Percentiles rank a stretch among this genome's conserved stretches.
phyloP scores from a whole-genome alignment of 2,329 filamentous ascomycete species.

The Bipolaris oryzae region DNA sequence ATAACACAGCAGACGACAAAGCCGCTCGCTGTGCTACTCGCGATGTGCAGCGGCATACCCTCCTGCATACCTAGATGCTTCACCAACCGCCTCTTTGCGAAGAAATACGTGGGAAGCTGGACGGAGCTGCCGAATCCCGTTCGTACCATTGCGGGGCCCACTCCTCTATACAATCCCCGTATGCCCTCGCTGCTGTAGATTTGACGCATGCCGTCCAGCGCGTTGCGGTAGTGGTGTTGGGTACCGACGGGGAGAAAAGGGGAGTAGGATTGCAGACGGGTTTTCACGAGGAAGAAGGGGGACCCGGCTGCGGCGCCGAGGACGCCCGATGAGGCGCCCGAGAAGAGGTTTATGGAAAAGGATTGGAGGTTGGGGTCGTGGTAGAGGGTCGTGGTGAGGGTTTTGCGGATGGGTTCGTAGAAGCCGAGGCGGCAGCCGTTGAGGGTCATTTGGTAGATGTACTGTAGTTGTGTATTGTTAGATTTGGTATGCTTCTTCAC shows the following conservation, averaged over 20 bases:
- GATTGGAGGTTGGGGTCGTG: constrained; percentile 77
- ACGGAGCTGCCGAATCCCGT: constrained; percentile 96
- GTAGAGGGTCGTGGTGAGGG: constrained; percentile 72
- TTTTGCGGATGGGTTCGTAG: constrained; percentile 89
- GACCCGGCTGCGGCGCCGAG: constrained; percentile 91
- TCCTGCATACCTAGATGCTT: constrained; percentile 88
- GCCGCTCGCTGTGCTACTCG: constrained; percentile 86
- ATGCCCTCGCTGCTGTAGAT: constrained; percentile 82
- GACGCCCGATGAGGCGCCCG: constrained; percentile 85
- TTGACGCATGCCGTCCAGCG: constrained; percentile 78
- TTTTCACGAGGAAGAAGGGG: constrained; percentile 98
- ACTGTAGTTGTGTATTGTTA: too few species aligned
- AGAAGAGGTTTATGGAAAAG: constrained; percentile 90
- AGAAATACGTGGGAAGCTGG: constrained; percentile 97
- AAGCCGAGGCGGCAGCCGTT: constrained; percentile 97
- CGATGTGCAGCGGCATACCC: constrained; percentile 83
- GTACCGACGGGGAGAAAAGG: constrained; percentile 93
- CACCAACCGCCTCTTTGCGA: constrained; percentile 85
- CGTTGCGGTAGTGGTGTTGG: constrained; percentile 91
- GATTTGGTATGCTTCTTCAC: too few species aligned
- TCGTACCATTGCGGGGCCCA: constrained; percentile 91
- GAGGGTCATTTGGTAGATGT: constrained; percentile 93
- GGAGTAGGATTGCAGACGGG: constrained; percentile 89
- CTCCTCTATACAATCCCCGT: constrained; percentile 83
- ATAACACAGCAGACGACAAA: constrained; percentile 98